Evolutionary conservation across 331 rosid species (phyloP).

Genomic region (Malus hybrid): DNA sequence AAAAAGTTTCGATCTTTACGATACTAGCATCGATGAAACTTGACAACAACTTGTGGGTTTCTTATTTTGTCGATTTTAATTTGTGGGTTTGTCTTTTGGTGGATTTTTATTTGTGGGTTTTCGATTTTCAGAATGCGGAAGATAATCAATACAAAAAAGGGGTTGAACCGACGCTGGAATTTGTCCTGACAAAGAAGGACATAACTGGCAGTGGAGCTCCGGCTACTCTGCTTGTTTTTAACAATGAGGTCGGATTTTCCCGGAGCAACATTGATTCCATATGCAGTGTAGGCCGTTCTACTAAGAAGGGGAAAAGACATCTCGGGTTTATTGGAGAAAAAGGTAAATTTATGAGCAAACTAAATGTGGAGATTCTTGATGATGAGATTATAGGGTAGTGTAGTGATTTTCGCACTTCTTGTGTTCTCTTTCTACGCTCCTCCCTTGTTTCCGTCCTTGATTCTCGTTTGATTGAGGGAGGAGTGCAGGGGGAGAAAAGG

Average conservation of each 20-base stretch:
- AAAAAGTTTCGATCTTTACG: neutral
- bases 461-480: too few relatives aligned
- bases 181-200: slow-evolving; percentile 8
- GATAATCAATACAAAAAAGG: slow-evolving; percentile 3
- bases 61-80: neutral
- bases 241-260: slow-evolving; percentile 17
- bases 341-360: neutral
- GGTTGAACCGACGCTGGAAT: slow-evolving; percentile 13
- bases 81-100: neutral
- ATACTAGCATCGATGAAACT: neutral
- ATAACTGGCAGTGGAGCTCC: slow-evolving; percentile 15
- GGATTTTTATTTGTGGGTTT: neutral
- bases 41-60: neutral
- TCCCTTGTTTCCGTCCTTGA: too few relatives aligned
- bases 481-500: too few relatives aligned
- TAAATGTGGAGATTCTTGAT: neutral
- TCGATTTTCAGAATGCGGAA: slow-evolving; percentile 8
- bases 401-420: too few relatives aligned
- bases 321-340: slow-evolving; percentile 19
- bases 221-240: slow-evolving; percentile 10
- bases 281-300: slow-evolving; percentile 12
- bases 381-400: neutral
- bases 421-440: too few relatives aligned
- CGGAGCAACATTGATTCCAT: slow-evolving; percentile 12
- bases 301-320: slow-evolving; percentile 10